These are phyloP conservation scores for Azolla pinnata DNA, from an alignment of 75 land plant genomes.

Conservation along the genomic window DNA sequence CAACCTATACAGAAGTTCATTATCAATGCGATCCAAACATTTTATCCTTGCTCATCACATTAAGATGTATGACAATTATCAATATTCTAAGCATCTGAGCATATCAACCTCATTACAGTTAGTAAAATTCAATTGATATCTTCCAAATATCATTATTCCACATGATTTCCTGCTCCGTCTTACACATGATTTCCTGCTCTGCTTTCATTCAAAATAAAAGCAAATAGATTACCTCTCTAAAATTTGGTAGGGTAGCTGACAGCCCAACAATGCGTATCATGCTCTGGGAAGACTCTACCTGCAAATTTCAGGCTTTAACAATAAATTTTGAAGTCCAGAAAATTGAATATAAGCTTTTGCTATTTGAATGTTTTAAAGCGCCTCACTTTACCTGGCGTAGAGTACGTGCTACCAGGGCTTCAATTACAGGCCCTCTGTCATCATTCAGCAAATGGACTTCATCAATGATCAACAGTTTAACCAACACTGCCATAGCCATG, in stretches of 20 bases:
- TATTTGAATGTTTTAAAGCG: no score
- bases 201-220: background rate
- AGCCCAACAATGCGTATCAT: constrained; percentile 99
- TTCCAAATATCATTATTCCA: no score
- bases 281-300: constrained; percentile 94
- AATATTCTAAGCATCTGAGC: no score
- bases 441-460: constrained; percentile 99
- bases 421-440: constrained; percentile 98
- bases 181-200: no score
- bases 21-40: no score
- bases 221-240: constrained; percentile 47
- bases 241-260: constrained; percentile 96
- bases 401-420: constrained; percentile 94
- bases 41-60: no score
- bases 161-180: no score
- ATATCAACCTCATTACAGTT: no score
- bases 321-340: no score
- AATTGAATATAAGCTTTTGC: no score
- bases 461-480: constrained; percentile 95
- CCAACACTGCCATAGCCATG: constrained; percentile 82
- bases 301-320: constrained; percentile 9
- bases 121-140: no score
- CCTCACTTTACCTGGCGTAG: constrained; percentile 97
- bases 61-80: no score
- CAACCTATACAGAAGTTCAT: constrained; percentile 47